Conservation (phyloP, 192 early-diverging fungal species). For the Coemansia sp. region DNA sequence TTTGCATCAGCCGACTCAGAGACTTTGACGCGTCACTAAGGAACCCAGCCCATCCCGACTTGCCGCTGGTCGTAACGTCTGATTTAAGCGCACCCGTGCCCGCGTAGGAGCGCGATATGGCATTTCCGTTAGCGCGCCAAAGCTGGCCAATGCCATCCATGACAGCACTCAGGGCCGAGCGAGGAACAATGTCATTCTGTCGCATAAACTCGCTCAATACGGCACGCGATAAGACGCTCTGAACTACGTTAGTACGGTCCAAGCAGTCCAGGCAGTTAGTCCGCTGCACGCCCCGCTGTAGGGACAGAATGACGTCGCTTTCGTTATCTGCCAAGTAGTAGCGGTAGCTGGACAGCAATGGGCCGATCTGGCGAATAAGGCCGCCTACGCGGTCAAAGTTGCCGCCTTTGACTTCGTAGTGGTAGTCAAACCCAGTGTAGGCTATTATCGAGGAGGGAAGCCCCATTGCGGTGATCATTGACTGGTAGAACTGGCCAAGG, state of each 20-base stretch:
- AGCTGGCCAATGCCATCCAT: constrained; percentile 58
- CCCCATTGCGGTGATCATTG: constrained; percentile 51
- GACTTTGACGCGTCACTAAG: constrained; percentile 92
- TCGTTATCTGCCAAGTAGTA: constrained; percentile 70
- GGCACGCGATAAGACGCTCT: constrained; percentile 68
- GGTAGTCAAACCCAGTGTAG: constrained; percentile 83
- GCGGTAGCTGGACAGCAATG: constrained; percentile 58
- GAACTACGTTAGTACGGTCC: constrained; percentile 90
- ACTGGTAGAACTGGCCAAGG: constrained; percentile 67
- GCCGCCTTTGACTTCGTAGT: constrained; percentile 72
- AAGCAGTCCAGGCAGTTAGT: constrained; percentile 91
- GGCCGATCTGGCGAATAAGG: constrained; percentile 58
- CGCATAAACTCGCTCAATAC: constrained; percentile 52
- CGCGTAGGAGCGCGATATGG: constrained; percentile 87
- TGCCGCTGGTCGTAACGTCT: constrained; percentile 85
- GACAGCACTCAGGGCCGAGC: constrained; percentile 14
- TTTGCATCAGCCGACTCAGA: constrained; percentile 89
- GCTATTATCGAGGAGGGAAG: constrained; percentile 50
- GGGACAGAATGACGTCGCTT: constrained; percentile 55
- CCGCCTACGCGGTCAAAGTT: constrained; percentile 70
- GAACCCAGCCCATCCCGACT: constrained; percentile 64
- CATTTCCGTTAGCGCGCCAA: constrained; percentile 90
- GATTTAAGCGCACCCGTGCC: constrained; percentile 96
- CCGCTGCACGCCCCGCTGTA: constrained; percentile 82
- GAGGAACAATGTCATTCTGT: constrained; percentile 15